Evolutionary conservation across 23 red algal species (phyloP), one percentile per base, ranked within the genome.

Genomic region (Gracilaria vermiculophylla): DNA sequence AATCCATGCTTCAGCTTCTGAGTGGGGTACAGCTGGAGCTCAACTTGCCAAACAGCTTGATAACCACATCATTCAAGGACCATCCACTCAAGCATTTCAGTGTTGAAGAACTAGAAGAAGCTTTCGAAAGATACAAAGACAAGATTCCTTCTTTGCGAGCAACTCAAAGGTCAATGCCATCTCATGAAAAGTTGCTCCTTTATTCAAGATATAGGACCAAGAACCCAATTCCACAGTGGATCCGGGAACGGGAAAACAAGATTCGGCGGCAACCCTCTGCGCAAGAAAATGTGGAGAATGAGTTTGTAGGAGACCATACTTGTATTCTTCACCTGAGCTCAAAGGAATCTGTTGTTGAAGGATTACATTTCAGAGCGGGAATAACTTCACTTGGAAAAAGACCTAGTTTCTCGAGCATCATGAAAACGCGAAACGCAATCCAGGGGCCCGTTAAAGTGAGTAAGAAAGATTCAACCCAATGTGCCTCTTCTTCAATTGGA

Each of bases 1-100:
- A 88, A 78, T 50, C 39, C n/a, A 70, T 76, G 36, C 58, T 88
- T 13, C 84, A 88, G 42, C 84, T 67, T 25, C 23, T 60, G 36
- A 64, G 41, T 64, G 84, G 84, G 5, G 69, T 88, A 3, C 37
- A 66, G 23, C 21, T 76, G 27, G 72, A 58, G 57, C 66, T 76
- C 16, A 76, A 88, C 53, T 53, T 58, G 13, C 37, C 66, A 78
- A 70, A 57, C 31, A 49, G 13, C 32, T 31, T 60, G 27, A 52
- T 57, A 25, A 79, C 76, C 0, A 58, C 76, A 10, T 21, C 49
- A 1, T 73, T 73, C 15, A 37, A 27, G 17, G 42, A 73, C 23
- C 39, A 36, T 20, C 76, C 76, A 9, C 28, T 79, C 27, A 52
- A 49, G 23, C 50, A 31, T 10, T 79, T 79, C 36, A 79, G 14